Percentiles rank a stretch among this genome's conserved stretches.
Evolutionary conservation across 208 protist species (phyloP).

Genomic region (Plasmodiophora brassicae): DNA sequence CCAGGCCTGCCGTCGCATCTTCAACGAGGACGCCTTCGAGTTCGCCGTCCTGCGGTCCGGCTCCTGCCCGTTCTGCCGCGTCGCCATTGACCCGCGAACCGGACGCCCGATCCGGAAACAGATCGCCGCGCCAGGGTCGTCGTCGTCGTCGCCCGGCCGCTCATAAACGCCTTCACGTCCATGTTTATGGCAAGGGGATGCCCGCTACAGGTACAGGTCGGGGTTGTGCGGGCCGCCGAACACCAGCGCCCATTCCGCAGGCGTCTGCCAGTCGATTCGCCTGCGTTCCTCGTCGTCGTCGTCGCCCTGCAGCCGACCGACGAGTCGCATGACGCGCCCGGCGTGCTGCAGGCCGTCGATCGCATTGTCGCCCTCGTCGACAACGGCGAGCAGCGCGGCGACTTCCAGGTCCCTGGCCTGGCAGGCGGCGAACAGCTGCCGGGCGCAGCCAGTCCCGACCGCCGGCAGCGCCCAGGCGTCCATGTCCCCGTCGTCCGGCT

Average conservation of each 20-base stretch:
- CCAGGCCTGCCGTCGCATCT: background rate
- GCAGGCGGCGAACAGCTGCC: background rate
- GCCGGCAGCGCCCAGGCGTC: background rate
- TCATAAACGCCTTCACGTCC: too few species aligned
- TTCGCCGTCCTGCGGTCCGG: background rate
- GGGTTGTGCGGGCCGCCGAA: too few species aligned
- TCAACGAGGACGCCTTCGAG: slow-evolving; percentile 5
- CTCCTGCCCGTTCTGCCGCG: background rate
- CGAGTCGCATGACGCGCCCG: background rate
- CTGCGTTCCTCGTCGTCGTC: too few species aligned
- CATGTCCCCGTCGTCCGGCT: background rate
- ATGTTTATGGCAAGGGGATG: too few species aligned
- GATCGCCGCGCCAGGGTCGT: too few species aligned
- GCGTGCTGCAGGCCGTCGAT: background rate
- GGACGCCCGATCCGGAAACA: background rate
- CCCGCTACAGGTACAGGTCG: too few species aligned
- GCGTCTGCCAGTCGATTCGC: background rate
- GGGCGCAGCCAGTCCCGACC: background rate
- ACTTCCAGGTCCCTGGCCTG: background rate
- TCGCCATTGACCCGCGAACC: background rate
- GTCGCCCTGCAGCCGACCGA: background rate
- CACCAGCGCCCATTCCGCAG: background rate
- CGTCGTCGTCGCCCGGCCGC: too few species aligned
- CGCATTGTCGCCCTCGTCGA: slow-evolving; percentile 4
- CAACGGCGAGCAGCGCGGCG: background rate